Evolutionary conservation across 768 basidiomycete genomes (phyloP), one percentile per base, ranked within the genome.

Genomic region (Serendipita sp.): DNA sequence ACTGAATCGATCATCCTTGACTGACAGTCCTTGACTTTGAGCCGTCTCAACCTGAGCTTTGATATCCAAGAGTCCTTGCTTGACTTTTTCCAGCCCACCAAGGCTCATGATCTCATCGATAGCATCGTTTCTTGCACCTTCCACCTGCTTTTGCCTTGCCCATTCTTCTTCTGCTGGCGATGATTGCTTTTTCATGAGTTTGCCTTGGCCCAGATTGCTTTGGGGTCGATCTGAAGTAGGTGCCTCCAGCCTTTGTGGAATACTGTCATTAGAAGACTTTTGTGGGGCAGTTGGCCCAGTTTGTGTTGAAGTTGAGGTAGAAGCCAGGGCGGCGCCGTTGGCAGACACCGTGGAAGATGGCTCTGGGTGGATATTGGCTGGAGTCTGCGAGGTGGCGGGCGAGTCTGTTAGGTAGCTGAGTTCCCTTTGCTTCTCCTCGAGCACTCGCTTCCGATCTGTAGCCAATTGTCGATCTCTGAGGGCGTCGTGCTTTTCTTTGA

Each of bases 41-140:
- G n/a, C 34, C 3, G 60, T 38, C 5, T 66, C 68, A 62, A 88
- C 78, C 66, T 79, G 82, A 13, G 72, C 78, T 64, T 83, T 81
- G 65, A 86, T 81, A 1, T 68, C 66, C n/a, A 88, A 74, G 11
- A 86, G 74, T 64, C 84, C 73, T 4, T 64, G 64, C 69, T 87
- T 88, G 63, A 88, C 84, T 0, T 77, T 72, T 67, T 86, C 85
- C 3, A 88, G 75, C 2, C 85, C 85, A 1, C 77, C 82, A 82
- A 88, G 80, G 2, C 70, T 77, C 85, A 87, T 87, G 65, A 85
- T 78, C 2, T 75, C 73, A 65, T 87, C 85, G 24, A 88, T 79
- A n/a, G 78, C 72, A 3, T 69, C 68, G 63, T 82, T 83, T 24
- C 67, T 70, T 1, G 71, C 79, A 2, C 84, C 83, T 22, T 82